Conservation (phyloP, 2,329 filamentous ascomycete species). For the Alternaria dauci region DNA sequence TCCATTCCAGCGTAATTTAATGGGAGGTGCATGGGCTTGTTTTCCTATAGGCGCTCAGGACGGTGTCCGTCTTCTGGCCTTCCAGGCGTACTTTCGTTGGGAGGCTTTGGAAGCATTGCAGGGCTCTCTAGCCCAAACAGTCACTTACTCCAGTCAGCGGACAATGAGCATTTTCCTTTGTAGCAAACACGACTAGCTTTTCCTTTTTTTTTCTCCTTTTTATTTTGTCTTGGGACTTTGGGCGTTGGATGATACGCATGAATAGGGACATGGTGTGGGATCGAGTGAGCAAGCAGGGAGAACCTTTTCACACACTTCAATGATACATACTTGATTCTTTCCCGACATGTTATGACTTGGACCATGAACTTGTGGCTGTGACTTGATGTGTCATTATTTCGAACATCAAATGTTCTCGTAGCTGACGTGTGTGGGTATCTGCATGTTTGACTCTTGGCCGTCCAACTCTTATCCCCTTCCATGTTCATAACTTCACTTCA, state of each 20-base stretch:
- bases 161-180: slow-evolving; percentile 32
- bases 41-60: neutral
- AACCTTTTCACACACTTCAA: slow-evolving; percentile 34
- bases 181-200: slow-evolving; percentile 23
- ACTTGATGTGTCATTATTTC: neutral
- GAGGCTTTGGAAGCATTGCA: neutral
- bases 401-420: neutral
- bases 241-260: slow-evolving; percentile 22
- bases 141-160: slow-evolving; percentile 30
- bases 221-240: slow-evolving; percentile 8
- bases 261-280: neutral
- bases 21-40: neutral
- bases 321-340: slow-evolving; percentile 42
- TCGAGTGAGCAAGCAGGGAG: slow-evolving; percentile 11
- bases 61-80: slow-evolving; percentile 1
- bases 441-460: neutral
- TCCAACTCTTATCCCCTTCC: neutral
- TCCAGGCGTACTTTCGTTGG: slow-evolving; percentile 2
- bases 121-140: slow-evolving; percentile 13
- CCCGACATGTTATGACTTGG: neutral
- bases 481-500: slow-evolving; percentile 26
- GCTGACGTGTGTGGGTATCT: slow-evolving; percentile 10
- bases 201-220: slow-evolving; percentile 7
- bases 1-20: slow-evolving; percentile 1
- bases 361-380: neutral